Evolutionary conservation across 352 stramenopile genomes (phyloP), one percentile per base, ranked within the genome.

Genomic region (Globisporangium splendens): DNA sequence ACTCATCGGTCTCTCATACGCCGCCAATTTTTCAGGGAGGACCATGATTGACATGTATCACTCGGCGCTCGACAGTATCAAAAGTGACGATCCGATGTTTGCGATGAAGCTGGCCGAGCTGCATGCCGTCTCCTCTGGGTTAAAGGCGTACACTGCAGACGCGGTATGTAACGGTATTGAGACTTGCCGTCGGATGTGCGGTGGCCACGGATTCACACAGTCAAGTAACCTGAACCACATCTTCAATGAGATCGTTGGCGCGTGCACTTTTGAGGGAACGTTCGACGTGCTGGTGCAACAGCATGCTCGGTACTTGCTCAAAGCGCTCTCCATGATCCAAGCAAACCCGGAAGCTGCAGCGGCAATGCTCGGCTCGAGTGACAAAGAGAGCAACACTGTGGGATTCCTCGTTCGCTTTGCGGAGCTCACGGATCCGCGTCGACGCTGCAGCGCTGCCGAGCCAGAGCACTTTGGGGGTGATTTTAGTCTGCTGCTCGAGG

Each of bases 261-360:
- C 74, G 10, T 72, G 54, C 53, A 91, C 82, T 10, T 86, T 72
- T 56, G 79, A 91, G 72, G 81, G 79, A 17, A 91, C 79, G 18
- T 82, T 80, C 50, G 77, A 91, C 59, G 79, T 91, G 50, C 67
- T 91, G 21, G 69, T 86, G 20, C 73, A 88, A 53, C 79, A 91
- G 39, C 79, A 89, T 56, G 67, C 70, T 12, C 74, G 72, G 0
- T 89, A 77, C 54, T 55, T 91, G 15, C 28, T 85, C 17, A 91
- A 91, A 66, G 50, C 54, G 22, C 39, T 54, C 28, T 35, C 28
- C 10, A 35, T 35, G 28, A 8, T 35, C 28, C 28, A 10, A 35
- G 28, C 28, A 35, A 35, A 35, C 28, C 28, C 28, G 7, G 28
- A 17, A 13, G 47, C 24, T 15, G 21, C 76, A 39, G 59, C 50